Evolutionary conservation across 306 rosid species (phyloP).

Genomic region (Castanea sativa): DNA sequence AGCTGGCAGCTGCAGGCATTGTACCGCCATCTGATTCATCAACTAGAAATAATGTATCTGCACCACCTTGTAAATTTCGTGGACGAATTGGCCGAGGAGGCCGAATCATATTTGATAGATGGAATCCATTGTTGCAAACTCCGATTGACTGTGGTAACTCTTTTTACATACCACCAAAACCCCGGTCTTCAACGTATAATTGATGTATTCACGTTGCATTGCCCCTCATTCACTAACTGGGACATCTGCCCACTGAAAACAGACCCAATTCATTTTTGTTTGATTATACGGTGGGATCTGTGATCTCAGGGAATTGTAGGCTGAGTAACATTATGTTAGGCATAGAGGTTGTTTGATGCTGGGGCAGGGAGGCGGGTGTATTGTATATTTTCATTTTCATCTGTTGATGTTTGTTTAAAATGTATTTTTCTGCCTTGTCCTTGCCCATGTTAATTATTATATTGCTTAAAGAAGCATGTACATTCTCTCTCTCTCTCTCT

Average conservation of each 20-base stretch:
- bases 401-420: not conserved
- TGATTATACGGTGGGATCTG: not conserved
- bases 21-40: slow-evolving; percentile 59
- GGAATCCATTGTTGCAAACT: slow-evolving; percentile 85
- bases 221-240: not conserved
- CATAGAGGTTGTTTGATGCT: not conserved
- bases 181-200: slow-evolving; percentile 60
- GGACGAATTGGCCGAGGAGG: slow-evolving; percentile 98
- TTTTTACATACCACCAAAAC: slow-evolving; percentile 73
- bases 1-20: slow-evolving; percentile 82
- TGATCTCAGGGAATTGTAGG: not conserved
- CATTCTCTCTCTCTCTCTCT: not conserved
- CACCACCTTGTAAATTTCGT: slow-evolving; percentile 51
- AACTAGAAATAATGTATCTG: slow-evolving; percentile 49
- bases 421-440: slow-evolving; percentile 1
- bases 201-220: slow-evolving; percentile 32
- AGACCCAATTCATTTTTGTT: not conserved
- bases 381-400: not conserved
- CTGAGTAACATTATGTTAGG: slow-evolving; percentile 1
- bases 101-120: slow-evolving; percentile 84
- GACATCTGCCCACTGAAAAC: not conserved
- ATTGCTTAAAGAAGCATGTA: not conserved
- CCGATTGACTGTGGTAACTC: slow-evolving; percentile 81
- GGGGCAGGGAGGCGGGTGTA: not conserved
- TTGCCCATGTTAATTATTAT: not conserved